These are phyloP conservation scores for Fomitopsis betulina DNA, from an alignment of 1,284 basidiomycete genomes.

Conservation along the genomic window DNA sequence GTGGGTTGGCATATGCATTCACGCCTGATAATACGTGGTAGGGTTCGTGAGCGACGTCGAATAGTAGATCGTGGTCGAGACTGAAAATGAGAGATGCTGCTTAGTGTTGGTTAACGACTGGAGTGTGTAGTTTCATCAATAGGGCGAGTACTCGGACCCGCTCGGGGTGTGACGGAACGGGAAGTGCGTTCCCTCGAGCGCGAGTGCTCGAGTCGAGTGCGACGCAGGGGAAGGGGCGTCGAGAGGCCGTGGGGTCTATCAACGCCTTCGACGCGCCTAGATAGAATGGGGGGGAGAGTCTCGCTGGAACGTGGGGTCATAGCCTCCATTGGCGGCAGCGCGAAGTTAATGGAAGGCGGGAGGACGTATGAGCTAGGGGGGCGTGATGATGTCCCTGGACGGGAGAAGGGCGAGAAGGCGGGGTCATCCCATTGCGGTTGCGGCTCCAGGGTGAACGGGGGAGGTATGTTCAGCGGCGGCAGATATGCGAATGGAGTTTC, in stretches of 20 bases:
- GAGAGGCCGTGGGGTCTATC: neutral
- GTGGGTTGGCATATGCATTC: neutral
- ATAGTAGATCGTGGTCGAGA: slow-evolving; percentile 17
- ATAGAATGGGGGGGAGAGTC: neutral
- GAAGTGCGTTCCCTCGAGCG: neutral
- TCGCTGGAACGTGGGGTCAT: neutral
- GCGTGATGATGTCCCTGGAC: slow-evolving; percentile 17
- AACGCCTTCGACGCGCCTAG: neutral
- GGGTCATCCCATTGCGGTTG: slow-evolving; percentile 54
- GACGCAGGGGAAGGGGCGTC: neutral
- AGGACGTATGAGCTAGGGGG: slow-evolving; percentile 8
- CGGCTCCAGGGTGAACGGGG: slow-evolving; percentile 64
- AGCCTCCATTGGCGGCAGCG: neutral
- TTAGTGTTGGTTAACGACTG: slow-evolving; percentile 13
- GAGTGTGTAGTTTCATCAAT: slow-evolving; percentile 14
- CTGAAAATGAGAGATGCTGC: slow-evolving; percentile 3
- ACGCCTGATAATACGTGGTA: slow-evolving; percentile 11
- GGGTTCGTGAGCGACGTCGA: slow-evolving; percentile 21
- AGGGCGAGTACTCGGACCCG: slow-evolving; percentile 9
- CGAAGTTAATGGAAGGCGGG: neutral
- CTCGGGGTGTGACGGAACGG: neutral
- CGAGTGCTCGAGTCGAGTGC: neutral
- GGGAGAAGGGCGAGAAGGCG: slow-evolving; percentile 27
- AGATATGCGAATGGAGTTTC: slow-evolving; percentile 39
- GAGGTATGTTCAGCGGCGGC: slow-evolving; percentile 43